Percentiles rank a stretch among this genome's conserved stretches.
Evolutionary conservation across 139 green algal species (phyloP).

Genomic region (Nannochloris sp.): DNA sequence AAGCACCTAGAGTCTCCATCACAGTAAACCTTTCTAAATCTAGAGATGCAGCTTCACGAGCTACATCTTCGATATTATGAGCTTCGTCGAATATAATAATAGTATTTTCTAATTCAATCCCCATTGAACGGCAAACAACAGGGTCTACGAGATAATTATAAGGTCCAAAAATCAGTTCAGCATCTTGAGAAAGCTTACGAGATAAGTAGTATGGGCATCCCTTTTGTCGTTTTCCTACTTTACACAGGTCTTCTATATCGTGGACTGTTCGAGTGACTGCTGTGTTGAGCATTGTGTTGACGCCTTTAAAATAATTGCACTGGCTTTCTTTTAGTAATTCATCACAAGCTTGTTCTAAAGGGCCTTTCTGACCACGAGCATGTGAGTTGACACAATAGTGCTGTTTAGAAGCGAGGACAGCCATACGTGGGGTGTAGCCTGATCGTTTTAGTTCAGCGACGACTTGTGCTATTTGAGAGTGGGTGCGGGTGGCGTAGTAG

Average conservation of each 20-base stretch:
- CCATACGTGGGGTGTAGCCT: conserved; percentile 70
- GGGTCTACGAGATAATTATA: conserved; percentile 84
- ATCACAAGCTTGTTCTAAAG: conserved; percentile 71
- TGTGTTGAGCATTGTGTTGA: background rate
- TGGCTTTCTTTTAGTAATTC: conserved; percentile 49
- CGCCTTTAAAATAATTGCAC: conserved; percentile 50
- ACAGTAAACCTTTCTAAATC: conserved; percentile 55
- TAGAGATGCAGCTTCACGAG: conserved; percentile 31
- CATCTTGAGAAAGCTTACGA: conserved; percentile 47
- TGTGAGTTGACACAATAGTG: conserved; percentile 86
- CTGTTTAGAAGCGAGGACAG: conserved; percentile 71
- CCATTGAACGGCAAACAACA: conserved; percentile 60
- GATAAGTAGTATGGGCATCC: conserved; percentile 86
- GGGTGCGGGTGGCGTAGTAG: conserved; percentile 82
- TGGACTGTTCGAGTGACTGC: conserved; percentile 36
- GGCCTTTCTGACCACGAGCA: conserved; percentile 5
- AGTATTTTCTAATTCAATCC: conserved; percentile 52
- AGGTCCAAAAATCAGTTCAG: conserved; percentile 91
- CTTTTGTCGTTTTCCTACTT: conserved; percentile 32
- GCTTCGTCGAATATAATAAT: conserved; percentile 95
- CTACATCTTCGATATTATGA: conserved; percentile 94
- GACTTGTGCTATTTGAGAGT: conserved; percentile 93
- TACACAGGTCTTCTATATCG: conserved; percentile 90
- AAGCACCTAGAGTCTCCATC: conserved; percentile 23
- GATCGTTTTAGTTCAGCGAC: conserved; percentile 82